Percentiles rank a stretch among this genome's conserved stretches.
Evolutionary conservation across 495 filamentous ascomycete species (phyloP).

Genomic region (Daldinia vernicosa): DNA sequence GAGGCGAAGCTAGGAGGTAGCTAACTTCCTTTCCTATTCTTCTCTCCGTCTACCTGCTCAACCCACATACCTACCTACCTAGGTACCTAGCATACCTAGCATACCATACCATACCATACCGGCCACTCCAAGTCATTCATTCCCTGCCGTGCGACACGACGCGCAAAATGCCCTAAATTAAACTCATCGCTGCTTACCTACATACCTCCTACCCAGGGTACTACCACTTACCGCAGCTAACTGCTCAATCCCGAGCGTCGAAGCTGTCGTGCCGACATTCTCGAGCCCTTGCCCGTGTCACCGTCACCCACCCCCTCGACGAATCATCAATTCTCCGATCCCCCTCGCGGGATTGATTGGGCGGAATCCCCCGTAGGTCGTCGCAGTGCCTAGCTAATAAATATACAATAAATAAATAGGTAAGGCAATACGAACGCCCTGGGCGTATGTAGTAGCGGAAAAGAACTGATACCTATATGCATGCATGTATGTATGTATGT

Average conservation of each 20-base stretch:
- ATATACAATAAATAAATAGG: not conserved
- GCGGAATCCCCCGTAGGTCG: not conserved
- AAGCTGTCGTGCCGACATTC: not conserved
- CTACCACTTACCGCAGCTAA: not conserved
- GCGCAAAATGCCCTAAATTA: not conserved
- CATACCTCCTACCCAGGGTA: no score
- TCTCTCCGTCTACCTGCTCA: no score
- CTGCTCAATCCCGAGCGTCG: not conserved
- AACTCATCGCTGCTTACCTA: not conserved
- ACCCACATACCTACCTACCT: no score
- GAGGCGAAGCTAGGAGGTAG: not conserved
- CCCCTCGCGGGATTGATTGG: not conserved
- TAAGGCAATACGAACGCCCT: slow-evolving; percentile 25
- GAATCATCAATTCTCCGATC: slow-evolving; percentile 46
- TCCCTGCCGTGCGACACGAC: not conserved
- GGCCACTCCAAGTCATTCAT: no score
- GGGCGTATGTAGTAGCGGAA: not conserved
- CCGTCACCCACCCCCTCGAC: slow-evolving; percentile 23
- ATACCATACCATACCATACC: not conserved
- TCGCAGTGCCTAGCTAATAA: not conserved
- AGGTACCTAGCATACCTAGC: no score
- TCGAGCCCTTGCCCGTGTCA: slow-evolving; percentile 28
- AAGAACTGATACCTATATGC: no score
- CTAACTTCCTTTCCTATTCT: no score
- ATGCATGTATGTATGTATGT: not conserved